Percentiles rank a stretch among this genome's conserved stretches.
These are phyloP conservation scores for Malbranchea zuffiana DNA, from an alignment of 2,329 filamentous ascomycete species.

Conservation along the genomic window DNA sequence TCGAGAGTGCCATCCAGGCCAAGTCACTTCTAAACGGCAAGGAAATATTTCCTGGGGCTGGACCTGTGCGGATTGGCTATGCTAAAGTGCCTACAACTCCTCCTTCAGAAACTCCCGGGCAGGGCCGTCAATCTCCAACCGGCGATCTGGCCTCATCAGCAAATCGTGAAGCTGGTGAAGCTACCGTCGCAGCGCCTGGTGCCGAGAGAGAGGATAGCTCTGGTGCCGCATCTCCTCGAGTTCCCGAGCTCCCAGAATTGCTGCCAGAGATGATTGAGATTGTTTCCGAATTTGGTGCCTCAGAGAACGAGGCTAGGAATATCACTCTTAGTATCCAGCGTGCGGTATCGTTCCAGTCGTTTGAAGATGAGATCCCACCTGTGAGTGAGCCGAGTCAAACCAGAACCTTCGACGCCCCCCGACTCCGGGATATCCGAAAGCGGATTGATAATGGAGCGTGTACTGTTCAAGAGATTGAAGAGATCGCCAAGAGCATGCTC, in stretches of 20 bases:
- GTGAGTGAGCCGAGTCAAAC: conserved; percentile 81
- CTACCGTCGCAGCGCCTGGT: too few species aligned
- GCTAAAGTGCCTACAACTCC: conserved; percentile 89
- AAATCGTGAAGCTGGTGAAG: conserved; percentile 11
- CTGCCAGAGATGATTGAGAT: conserved; percentile 75
- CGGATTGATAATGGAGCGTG: conserved; percentile 91
- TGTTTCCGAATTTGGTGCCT: conserved; percentile 77
- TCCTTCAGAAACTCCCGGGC: conserved; percentile 66
- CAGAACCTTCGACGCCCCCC: conserved; percentile 83
- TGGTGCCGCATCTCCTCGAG: conserved; percentile 38
- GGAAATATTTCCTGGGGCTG: conserved; percentile 94
- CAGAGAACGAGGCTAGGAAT: conserved; percentile 61
- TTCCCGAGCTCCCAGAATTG: conserved; percentile 65
- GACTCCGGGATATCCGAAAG: conserved; percentile 90
- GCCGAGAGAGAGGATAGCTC: conserved; percentile 24
- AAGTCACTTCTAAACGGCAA: conserved; percentile 85
- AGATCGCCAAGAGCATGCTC: conserved; percentile 85
- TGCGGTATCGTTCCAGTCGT: conserved; percentile 63
- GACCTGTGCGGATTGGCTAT: conserved; percentile 90
- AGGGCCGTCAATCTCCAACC: conserved; percentile 81
- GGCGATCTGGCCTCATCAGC: conserved; percentile 59
- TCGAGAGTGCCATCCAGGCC: conserved; percentile 83
- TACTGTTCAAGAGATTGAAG: conserved; percentile 77
- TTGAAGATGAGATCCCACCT: conserved; percentile 74
- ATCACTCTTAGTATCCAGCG: conserved; percentile 65